phyloP scores from a whole-genome alignment of 2,329 filamentous ascomycete genomes.

The Zalaria obscura region DNA sequence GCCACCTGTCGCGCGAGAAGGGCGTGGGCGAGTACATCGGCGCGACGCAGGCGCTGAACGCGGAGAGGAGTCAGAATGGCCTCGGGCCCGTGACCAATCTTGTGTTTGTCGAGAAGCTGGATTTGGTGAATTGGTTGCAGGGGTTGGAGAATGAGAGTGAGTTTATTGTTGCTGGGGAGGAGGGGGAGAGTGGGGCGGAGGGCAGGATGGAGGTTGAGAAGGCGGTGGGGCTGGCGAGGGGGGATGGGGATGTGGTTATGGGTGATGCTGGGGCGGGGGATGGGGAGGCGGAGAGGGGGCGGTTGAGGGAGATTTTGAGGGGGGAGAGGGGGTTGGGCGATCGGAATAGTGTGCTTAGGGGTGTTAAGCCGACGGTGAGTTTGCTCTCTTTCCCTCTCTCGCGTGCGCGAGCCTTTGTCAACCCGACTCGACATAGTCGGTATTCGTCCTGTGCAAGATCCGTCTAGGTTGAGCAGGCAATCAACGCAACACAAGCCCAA shows the following conservation, averaged over 20 bases:
- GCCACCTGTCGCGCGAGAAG: constrained; percentile 85
- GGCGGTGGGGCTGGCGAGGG: constrained; percentile 23
- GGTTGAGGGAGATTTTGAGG: constrained; percentile 77
- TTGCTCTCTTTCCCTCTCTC: background rate
- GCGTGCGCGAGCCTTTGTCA: background rate
- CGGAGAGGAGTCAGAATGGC: constrained; percentile 44
- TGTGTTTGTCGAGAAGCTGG: constrained; percentile 79
- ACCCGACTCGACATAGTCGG: too few relatives aligned
- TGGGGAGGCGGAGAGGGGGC: constrained; percentile 49
- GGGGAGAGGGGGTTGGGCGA: constrained; percentile 87
- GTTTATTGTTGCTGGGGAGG: constrained; percentile 74
- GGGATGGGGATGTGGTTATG: constrained; percentile 22
- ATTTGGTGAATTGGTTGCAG: constrained; percentile 86
- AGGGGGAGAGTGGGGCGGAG: constrained; percentile 42
- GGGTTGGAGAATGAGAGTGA: constrained; percentile 83
- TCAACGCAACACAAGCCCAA: too few relatives aligned
- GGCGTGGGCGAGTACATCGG: constrained; percentile 85
- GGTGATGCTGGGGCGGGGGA: constrained; percentile 25
- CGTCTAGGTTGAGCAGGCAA: too few relatives aligned
- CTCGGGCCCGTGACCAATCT: constrained; percentile 69
- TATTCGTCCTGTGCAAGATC: too few relatives aligned
- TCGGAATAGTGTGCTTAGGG: constrained; percentile 73
- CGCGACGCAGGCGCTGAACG: constrained; percentile 65
- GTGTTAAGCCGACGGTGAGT: constrained; percentile 74
- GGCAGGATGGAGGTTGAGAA: constrained; percentile 37